Evolutionary conservation across 371 early-diverging fungal genomes (phyloP), one percentile per base, ranked within the genome.

Genomic region (Mortierella sp.): DNA sequence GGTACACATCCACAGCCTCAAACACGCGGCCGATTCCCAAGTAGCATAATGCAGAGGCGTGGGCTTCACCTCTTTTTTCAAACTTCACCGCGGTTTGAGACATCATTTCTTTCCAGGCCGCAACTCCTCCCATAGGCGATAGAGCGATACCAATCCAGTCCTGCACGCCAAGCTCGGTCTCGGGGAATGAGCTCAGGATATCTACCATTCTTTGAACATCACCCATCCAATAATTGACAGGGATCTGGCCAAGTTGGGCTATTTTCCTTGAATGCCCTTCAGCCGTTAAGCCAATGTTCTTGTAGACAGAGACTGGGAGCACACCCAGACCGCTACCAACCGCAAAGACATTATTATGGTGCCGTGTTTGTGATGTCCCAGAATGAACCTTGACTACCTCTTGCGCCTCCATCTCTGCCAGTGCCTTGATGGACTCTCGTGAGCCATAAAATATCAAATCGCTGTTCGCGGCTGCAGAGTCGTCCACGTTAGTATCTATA

Each of bases 121-220:
- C 70, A 11, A 65, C 73, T 30, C 81, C 81, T 2, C 81, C 81
- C 76, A 81, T 69, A 12, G 81, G 81, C 20, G 81, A 72, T 3
- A 81, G 57, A 2, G 81, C 81, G 9, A 81, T 52, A 1, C 73
- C 81, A 24, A 81, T 81, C 81, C 81, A 81, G 49, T 81, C 81
- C 22, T 81, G 81, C 3, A 72, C 43, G 9, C 76, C 76, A 14
- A 81, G 63, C 28, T 72, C 66, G 2, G 49, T 37, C 2, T 58
- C 66, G 1, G 64, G 58, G 4, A 71, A 58, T 1, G 73, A 57
- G 0, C 64, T 45, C 45, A 81, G 32, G n/a, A 81, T 72, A 16
- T 72, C 76, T 14, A 49, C 18, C 47, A 81, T 70, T 51, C 72
- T 72, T 11, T 76, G 76, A 5, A 75, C 73, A 59, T 81, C 81